Percentiles rank a stretch among this genome's conserved stretches.
phyloP scores from a whole-genome alignment of 768 basidiomycete genomes.

The Phlebiopsis flavidoalba region DNA sequence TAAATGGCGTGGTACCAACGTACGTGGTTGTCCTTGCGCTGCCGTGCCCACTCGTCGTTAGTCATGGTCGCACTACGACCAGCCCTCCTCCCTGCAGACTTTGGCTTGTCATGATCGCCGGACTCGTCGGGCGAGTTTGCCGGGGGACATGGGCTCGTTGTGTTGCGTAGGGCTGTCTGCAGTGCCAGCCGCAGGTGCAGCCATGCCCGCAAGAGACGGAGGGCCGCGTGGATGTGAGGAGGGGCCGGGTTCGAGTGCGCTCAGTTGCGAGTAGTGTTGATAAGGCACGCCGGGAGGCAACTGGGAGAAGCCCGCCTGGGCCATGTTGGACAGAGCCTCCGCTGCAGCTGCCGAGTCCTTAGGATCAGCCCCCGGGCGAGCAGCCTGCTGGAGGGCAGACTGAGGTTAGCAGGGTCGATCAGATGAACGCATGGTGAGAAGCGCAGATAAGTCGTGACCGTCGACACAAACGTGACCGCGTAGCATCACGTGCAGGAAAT shows the following conservation, averaged over 20 bases:
- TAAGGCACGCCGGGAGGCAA: slow-evolving; percentile 14
- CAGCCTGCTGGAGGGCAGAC: background rate
- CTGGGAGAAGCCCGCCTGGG: slow-evolving; percentile 34
- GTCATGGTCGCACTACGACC: slow-evolving; percentile 26
- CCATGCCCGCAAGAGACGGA: slow-evolving; percentile 15
- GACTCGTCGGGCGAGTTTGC: background rate
- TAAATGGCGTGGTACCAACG: too few species aligned
- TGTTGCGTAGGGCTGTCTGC: background rate
- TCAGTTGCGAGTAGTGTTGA: slow-evolving; percentile 11
- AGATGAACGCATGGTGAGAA: background rate
- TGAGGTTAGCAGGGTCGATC: background rate
- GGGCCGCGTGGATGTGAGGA: slow-evolving; percentile 26
- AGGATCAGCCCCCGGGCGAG: slow-evolving; percentile 40
- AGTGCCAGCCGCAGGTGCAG: slow-evolving; percentile 7
- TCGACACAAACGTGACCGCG: slow-evolving; percentile 13
- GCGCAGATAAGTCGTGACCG: background rate
- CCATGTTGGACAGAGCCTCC: slow-evolving; percentile 50
- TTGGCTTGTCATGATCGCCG: slow-evolving; percentile 4
- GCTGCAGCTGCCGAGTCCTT: slow-evolving; percentile 54
- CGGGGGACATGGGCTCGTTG: background rate
- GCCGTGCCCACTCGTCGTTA: slow-evolving; percentile 36
- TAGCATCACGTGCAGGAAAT: slow-evolving; percentile 15
- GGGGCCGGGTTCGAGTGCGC: slow-evolving; percentile 23
- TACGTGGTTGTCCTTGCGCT: slow-evolving; percentile 43
- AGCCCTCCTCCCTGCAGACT: slow-evolving; percentile 17